Evolutionary conservation across 139 green algal genomes (phyloP), one percentile per base, ranked within the genome.

Genomic region (Prasinococcaceae sp.): DNA sequence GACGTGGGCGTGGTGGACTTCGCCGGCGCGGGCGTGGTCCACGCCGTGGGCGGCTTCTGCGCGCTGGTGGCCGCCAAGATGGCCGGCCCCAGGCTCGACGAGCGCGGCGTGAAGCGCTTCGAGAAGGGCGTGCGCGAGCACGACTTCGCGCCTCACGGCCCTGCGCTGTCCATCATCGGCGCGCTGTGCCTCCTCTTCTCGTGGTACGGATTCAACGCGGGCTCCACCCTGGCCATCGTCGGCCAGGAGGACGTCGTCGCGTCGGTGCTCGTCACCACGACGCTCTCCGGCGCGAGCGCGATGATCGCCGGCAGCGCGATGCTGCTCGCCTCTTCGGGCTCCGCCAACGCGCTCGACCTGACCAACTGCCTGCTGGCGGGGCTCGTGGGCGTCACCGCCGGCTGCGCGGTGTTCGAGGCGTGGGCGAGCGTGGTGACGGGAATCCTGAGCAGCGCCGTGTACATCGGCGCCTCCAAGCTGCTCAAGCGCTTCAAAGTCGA

Each of bases 101-200:
- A n/a, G n/a, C n/a, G n/a, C n/a, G n/a, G n/a, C n/a, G 48, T 51
- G 14, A 53, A 53, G n/a, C 55, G 60, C 22, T 68, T 68, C 30
- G 51, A 57, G 22, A 20, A 43, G 9, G 42, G 50, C 5, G 64
- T 55, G 25, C 58, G 49, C 20, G 3, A 25, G 12, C 24, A 48
- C 16, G 25, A 38, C 9, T 53, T 70, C 14, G 35, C 29, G 8
- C 35, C 35, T 22, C 62, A 76, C 47, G 65, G 53, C 30, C 47
- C 54, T 9, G 41, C 47, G 6, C 48, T 75, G 1, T 39, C 55
- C 33, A 41, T 75, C 9, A 58, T 82, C 47, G 77, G 77, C 26
- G 76, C 69, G 16, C 71, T 85, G 57, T 54, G 83, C 20, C 72
- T 85, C 30, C 83, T 68, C 75, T 77, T 79, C 17, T 65, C 67